Evolutionary conservation across 495 filamentous ascomycete genomes (phyloP), one percentile per base, ranked within the genome.

Genomic region (Cercophora sp.): DNA sequence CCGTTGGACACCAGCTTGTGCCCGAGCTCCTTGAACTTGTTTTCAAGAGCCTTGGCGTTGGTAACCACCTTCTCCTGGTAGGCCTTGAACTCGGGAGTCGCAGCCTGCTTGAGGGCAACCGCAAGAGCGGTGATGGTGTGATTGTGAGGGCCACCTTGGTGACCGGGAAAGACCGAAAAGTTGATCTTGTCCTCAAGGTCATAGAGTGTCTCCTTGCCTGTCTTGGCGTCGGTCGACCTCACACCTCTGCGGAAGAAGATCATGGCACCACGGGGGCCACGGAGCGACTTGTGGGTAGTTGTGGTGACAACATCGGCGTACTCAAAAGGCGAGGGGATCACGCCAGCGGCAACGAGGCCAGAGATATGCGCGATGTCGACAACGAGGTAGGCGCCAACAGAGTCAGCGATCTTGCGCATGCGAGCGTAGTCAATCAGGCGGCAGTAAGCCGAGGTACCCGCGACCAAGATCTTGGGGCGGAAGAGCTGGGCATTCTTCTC

Each of bases 291-390:
- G 84, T 99, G 94, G 43, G 94, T 99, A 52, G 94, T 99, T 51
- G 94, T 99, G 55, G 94, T 99, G 51, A 99, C 94, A 49, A 99
- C 87, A 70, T 97, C 94, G 52, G 92, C 91, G 63, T 96, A 80
- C 58, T 85, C 78, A 77, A 99, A 99, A 23, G 94, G 94, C 48
- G 88, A 89, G 55, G 92, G 89, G 61, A 97, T 96, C 64, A 95
- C 92, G 60, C 85, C 89, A 54, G 88, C 87, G 57, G 94, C 88
- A 49, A 97, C 87, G 40, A 99, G 80, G 59, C 94, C 94, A 15
- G 94, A 97, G 67, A 99, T 97, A 73, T 99, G 94, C 44, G 94
- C 94, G 87, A 99, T 99, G 63, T 99, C 94, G 42, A 92, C 89
- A 42, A 97, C 80, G 41, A 99, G 84, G 75, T 96, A 97, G 51